A percentile compares a stretch with the other conserved stretches of the same genome.
Evolutionary conservation across 495 filamentous ascomycete genomes (phyloP).

Genomic region (Podospora australis): DNA sequence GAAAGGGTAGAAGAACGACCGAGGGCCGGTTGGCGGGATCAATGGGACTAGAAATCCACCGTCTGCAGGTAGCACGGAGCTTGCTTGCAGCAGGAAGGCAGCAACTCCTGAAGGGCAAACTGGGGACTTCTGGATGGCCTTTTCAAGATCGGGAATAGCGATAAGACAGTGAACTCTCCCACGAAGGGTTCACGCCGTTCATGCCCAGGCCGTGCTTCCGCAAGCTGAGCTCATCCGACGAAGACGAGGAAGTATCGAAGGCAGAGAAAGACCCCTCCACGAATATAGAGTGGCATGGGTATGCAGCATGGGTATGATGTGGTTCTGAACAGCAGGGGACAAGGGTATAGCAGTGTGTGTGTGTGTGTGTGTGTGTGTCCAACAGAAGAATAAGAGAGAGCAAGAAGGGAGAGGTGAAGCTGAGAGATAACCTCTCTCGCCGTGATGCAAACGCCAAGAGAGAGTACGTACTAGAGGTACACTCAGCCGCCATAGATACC

Average conservation of each 20-base stretch:
- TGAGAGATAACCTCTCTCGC: no score
- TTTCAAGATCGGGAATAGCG: constrained; percentile 26
- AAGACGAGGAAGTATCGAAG: no score
- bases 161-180: constrained; percentile 12
- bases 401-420: not conserved
- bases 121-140: constrained; percentile 14
- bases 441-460: no score
- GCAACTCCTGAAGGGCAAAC: not conserved
- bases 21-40: constrained; percentile 14
- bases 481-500: no score
- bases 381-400: not conserved
- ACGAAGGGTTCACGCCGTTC: constrained; percentile 7
- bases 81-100: not conserved
- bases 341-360: constrained; percentile 19
- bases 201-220: constrained; percentile 13
- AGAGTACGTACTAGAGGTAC: no score
- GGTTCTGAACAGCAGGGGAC: no score
- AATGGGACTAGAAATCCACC: constrained; percentile 17
- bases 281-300: no score
- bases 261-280: constrained; percentile 12
- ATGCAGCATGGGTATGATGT: no score
- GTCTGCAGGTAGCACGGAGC: constrained; percentile 16
- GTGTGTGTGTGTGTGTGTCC: not conserved
- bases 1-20: not conserved
- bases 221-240: constrained; percentile 17